Evolutionary conservation across 441 rosid genomes (phyloP).

Genomic region (Brassica balearica): DNA sequence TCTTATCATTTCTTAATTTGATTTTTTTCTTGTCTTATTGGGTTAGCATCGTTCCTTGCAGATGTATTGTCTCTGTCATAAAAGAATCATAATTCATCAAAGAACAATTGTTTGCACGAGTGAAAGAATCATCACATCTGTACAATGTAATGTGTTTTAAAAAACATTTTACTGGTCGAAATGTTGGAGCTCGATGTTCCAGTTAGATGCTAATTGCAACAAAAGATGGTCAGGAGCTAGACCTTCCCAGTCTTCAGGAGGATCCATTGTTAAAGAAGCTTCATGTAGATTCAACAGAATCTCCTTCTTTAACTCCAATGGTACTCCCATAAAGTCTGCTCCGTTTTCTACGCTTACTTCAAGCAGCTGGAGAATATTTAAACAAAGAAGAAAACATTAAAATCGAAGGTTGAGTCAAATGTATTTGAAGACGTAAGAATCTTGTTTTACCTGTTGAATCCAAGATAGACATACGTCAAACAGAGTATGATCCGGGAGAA

Average conservation of each 20-base stretch:
- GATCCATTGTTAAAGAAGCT: slow-evolving; percentile 67
- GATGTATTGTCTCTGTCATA: not conserved
- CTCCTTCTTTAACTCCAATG: slow-evolving; percentile 85
- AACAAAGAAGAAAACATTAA: slow-evolving; percentile 12
- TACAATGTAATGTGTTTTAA: slow-evolving; percentile 32
- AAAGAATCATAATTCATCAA: not conserved
- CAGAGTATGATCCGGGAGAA: slow-evolving; percentile 76
- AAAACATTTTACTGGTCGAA: slow-evolving; percentile 50
- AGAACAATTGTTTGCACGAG: not conserved
- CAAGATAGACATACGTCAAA: slow-evolving; percentile 84
- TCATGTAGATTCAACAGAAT: slow-evolving; percentile 79
- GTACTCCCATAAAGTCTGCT: slow-evolving; percentile 61
- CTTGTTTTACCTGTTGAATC: slow-evolving; percentile 83
- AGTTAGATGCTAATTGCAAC: slow-evolving; percentile 83
- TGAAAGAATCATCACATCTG: slow-evolving; percentile 31
- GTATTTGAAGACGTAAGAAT: slow-evolving; percentile 17
- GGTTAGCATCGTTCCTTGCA: not conserved
- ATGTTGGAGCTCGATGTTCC: slow-evolving; percentile 85
- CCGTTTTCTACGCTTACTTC: slow-evolving; percentile 81
- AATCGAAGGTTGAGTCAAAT: not conserved
- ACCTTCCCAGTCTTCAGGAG: slow-evolving; percentile 95
- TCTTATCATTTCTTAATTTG: not conserved
- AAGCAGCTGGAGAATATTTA: slow-evolving; percentile 58
- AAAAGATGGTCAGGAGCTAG: slow-evolving; percentile 71
- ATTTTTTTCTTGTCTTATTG: slow-evolving; percentile 1